Base-by-base conservation (phyloP, 371 early-diverging fungal species). In the Racocetra persica region DNA sequence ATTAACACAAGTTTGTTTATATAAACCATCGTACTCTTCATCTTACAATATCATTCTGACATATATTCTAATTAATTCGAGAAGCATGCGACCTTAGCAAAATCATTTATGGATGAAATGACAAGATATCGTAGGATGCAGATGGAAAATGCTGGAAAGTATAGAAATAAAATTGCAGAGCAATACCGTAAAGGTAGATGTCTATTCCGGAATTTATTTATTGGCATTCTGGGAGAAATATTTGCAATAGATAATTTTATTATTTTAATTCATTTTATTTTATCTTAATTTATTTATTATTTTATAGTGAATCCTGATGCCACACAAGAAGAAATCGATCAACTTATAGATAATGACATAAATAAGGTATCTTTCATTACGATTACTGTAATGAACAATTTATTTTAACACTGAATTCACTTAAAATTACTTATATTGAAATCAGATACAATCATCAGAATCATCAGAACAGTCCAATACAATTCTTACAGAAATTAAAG, bases 91-190 rank as follows among this genome's bases (percentile, higher is more conserved):
- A 41, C 55, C 7, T 59, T 74, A 38, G 75, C 24, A 38, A 74
- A 74, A 59, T n/a, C 20, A 10, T 74, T 74, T 74, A 74, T 74
- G 57, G 75, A 74, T 28, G 55, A 57, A 41, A 74, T 74, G 75
- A 22, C 75, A 22, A 26, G 8, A 22, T 74, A 74, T 74, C 75
- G 59, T n/a, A n/a, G 24, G 2, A n/a, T 74, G 41, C 75, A 74
- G 36, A n/a, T 36, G 22, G 75, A 74, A 57, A 74, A 74, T 45
- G 57, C 22, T n/a, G 36, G n/a, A 22, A 74, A 57, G n/a, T 74
- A 57, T 57, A 74, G 20, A 32, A 16, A 74, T 32, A 57, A 22
- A 36, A 74, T 74, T 74, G n/a, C 14, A 57, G 32, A 59, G 13
- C 55, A 55, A 59, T 59, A 32, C 57, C 20, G 14, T 32, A 32